A percentile compares a stretch with the other conserved stretches of the same genome.
Conservation (phyloP, 108 stramenopile genomes). For the Nitzschia putrida region DNA sequence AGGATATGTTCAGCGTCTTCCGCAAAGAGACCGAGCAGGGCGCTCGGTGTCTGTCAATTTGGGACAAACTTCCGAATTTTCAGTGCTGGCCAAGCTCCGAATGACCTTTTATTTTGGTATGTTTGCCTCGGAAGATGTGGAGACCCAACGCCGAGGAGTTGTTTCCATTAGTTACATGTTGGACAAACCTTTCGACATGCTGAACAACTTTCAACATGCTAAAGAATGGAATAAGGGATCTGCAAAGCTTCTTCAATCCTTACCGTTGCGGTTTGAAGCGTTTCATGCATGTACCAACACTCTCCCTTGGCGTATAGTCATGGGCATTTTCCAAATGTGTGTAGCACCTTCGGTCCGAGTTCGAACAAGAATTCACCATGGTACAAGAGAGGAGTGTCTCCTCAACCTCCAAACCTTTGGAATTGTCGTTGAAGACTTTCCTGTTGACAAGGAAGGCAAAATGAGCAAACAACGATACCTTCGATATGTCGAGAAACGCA, state of each 20-base stretch:
- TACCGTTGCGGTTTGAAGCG: neutral
- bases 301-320: neutral
- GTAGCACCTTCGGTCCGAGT: neutral
- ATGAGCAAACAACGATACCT: neutral
- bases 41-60: neutral
- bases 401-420: constrained; percentile 20
- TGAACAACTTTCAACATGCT: neutral
- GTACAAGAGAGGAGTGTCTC: neutral
- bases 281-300: constrained; percentile 4
- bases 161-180: constrained; percentile 7
- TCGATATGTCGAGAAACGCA: neutral
- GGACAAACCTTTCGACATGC: neutral
- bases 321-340: constrained; percentile 3
- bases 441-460: constrained; percentile 1
- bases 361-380: constrained; percentile 6
- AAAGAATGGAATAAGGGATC: neutral
- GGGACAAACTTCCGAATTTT: neutral
- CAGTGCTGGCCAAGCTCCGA: constrained; percentile 2
- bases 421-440: constrained; percentile 3
- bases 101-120: neutral
- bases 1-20: constrained; percentile 1
- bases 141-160: constrained; percentile 7
- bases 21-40: constrained; percentile 15
- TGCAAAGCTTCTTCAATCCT: neutral
- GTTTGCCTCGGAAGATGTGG: neutral